Percentiles rank a stretch among this genome's conserved stretches.
Conservation (phyloP, 257 asterid genomes). For the Voacanga thouarsii region DNA sequence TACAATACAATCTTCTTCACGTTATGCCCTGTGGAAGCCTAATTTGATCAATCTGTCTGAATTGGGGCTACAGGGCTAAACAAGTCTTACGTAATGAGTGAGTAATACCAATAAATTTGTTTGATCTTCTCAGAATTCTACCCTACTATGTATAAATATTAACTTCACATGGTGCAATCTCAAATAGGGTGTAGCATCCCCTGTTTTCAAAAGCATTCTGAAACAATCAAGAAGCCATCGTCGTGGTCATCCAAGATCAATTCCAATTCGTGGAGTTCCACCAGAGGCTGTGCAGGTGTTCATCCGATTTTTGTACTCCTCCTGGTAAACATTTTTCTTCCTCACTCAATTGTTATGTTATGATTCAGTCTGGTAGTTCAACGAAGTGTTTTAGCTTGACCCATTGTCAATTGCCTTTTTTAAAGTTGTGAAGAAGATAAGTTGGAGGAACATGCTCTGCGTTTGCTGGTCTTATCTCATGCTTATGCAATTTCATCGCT, state of each 20-base stretch:
- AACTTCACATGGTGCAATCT: background rate
- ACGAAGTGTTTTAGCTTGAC: background rate
- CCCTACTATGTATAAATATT: background rate
- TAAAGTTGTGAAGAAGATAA: conserved; percentile 68
- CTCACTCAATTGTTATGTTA: background rate
- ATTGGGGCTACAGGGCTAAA: background rate
- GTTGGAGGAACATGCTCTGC: conserved; percentile 58
- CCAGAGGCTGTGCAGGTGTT: conserved; percentile 73
- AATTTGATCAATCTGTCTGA: background rate
- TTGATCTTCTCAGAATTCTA: background rate
- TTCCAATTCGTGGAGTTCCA: conserved; percentile 70
- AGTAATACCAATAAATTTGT: background rate
- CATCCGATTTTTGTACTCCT: conserved; percentile 74
- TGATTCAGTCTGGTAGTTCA: background rate
- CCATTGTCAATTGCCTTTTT: conserved; percentile 1
- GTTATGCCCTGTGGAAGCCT: background rate
- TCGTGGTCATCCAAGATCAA: conserved; percentile 30
- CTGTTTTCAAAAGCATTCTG: conserved; percentile 63
- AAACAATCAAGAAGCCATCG: conserved; percentile 32
- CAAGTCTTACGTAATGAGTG: background rate
- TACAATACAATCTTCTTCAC: background rate
- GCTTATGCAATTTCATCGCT: conserved; percentile 58
- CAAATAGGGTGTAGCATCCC: conserved; percentile 72
- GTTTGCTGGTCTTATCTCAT: conserved; percentile 68
- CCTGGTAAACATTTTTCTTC: conserved; percentile 46